Percentiles rank a stretch among this genome's conserved stretches.
phyloP scores from a whole-genome alignment of 2,329 filamentous ascomycete genomes.

The Calonectria leucothoes region DNA sequence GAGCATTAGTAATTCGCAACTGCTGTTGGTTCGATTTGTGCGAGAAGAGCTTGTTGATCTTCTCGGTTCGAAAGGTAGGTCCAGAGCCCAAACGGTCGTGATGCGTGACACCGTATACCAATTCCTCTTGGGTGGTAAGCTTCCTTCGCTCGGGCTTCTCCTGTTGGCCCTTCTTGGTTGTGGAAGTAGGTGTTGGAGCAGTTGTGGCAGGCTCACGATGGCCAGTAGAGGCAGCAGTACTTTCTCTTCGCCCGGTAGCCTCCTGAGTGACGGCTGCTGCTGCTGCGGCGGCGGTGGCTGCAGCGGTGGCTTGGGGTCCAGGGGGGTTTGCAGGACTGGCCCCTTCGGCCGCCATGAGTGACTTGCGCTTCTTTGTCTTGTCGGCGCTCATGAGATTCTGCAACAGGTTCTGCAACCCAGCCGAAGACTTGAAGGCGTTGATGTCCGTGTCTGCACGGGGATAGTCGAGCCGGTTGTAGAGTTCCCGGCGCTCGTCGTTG shows the following conservation, averaged over 20 bases:
- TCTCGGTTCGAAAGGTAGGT: constrained; percentile 89
- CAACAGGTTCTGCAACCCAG: constrained; percentile 82
- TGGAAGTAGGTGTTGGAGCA: constrained; percentile 48
- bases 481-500: constrained; percentile 87
- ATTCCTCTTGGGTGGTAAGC: constrained; percentile 80
- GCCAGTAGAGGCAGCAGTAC: constrained; percentile 61
- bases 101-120: constrained; percentile 84
- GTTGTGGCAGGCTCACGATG: constrained; percentile 49
- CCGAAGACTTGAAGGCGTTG: constrained; percentile 81
- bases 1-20: constrained; percentile 77
- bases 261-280: constrained; percentile 50
- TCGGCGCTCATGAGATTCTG: constrained; percentile 86
- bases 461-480: constrained; percentile 88
- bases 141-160: constrained; percentile 69
- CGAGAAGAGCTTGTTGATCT: constrained; percentile 80
- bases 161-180: constrained; percentile 61
- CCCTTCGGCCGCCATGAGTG: constrained; percentile 71
- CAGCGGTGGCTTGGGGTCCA: constrained; percentile 42
- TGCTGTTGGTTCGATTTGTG: constrained; percentile 83
- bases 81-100: constrained; percentile 88
- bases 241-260: constrained; percentile 58
- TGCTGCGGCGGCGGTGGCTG: constrained; percentile 26
- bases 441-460: constrained; percentile 78
- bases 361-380: constrained; percentile 89
- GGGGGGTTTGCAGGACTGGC: constrained; percentile 56